A percentile compares a stretch with the other conserved stretches of the same genome.
Conservation (phyloP, 805 yeast species). For the Sungouiozyma intestinalis region DNA sequence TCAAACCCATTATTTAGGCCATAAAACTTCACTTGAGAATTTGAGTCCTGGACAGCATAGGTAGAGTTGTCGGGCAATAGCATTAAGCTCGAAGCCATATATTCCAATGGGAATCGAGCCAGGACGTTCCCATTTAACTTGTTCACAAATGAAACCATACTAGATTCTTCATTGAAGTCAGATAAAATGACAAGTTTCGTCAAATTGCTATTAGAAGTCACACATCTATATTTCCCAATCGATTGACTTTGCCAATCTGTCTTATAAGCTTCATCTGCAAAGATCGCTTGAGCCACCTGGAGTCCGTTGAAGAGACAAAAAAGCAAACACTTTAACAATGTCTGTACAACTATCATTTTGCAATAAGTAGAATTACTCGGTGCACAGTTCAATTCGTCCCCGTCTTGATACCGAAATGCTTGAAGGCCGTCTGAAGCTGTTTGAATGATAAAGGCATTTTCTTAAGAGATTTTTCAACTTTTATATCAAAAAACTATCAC, state of each 20-base stretch:
- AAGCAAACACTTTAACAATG: background rate
- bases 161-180: slow-evolving; percentile 9
- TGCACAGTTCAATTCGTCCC: background rate
- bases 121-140: slow-evolving; percentile 25
- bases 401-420: too few species aligned
- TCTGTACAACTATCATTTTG: too few species aligned
- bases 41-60: slow-evolving; percentile 7
- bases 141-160: slow-evolving; percentile 29
- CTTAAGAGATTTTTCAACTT: too few species aligned
- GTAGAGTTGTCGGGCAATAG: slow-evolving; percentile 6
- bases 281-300: slow-evolving; percentile 24
- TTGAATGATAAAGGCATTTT: too few species aligned
- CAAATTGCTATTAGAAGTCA: slow-evolving; percentile 8
- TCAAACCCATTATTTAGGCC: slow-evolving; percentile 16
- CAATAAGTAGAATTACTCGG: background rate
- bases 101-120: slow-evolving; percentile 26
- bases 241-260: slow-evolving; percentile 45
- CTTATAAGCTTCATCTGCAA: slow-evolving; percentile 43
- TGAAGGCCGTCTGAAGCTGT: too few species aligned
- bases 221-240: slow-evolving; percentile 32
- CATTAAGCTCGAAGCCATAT: slow-evolving; percentile 10
- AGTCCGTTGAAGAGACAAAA: background rate
- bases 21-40: slow-evolving; percentile 1
- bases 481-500: too few species aligned
- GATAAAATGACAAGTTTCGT: slow-evolving; percentile 22